phyloP scores from a whole-genome alignment of 2,329 filamentous ascomycete genomes.

The Apiospora pterosperma region DNA sequence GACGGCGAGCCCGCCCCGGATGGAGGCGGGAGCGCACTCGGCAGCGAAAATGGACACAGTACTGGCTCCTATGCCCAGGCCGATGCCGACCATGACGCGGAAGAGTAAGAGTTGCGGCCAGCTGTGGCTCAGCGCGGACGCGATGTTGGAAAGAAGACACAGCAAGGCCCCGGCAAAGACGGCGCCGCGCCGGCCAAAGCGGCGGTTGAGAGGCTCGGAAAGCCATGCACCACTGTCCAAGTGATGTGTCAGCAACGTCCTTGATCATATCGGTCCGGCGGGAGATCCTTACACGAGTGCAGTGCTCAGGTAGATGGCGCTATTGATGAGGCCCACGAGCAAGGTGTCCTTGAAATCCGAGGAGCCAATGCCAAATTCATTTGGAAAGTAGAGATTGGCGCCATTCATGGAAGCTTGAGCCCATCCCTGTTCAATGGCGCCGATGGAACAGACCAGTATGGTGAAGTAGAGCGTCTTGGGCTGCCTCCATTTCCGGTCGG shows the following conservation, averaged over 20 bases:
- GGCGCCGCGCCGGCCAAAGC: constrained; percentile 57
- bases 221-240: constrained; percentile 51
- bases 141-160: constrained; percentile 58
- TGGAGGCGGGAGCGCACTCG: constrained; percentile 48
- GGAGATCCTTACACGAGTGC: constrained; percentile 35
- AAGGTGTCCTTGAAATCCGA: background rate
- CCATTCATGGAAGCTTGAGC: constrained; percentile 5
- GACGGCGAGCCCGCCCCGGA: constrained; percentile 52
- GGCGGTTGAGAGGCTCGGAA: constrained; percentile 58
- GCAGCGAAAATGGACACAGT: constrained; percentile 53
- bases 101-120: constrained; percentile 57
- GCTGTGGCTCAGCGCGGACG: constrained; percentile 53
- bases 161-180: constrained; percentile 64
- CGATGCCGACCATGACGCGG: constrained; percentile 56
- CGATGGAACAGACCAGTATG: background rate
- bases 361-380: constrained; percentile 3
- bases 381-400: constrained; percentile 3
- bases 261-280: background rate
- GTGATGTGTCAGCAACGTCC: background rate
- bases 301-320: constrained; percentile 40
- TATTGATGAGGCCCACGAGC: constrained; percentile 59
- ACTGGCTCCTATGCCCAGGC: constrained; percentile 52
- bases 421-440: constrained; percentile 3
- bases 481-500: background rate
- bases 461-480: constrained; percentile 1